Evolutionary conservation across 192 early-diverging fungal genomes (phyloP), one percentile per base, ranked within the genome.

Genomic region (Podila epicladia): DNA sequence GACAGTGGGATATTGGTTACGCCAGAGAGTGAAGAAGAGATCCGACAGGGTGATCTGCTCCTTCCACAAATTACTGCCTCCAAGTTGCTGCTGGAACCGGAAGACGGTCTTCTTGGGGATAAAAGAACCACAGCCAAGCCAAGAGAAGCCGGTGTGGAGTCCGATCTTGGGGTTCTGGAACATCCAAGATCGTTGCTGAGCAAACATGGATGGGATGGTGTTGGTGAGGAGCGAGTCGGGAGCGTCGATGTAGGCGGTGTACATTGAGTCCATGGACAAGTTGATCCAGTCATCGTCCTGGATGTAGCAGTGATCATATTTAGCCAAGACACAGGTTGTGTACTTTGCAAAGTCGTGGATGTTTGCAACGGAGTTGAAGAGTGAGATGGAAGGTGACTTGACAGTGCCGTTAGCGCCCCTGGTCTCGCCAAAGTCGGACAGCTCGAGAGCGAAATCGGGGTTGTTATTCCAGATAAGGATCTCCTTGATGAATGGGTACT

Each of bases 221-320:
- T 72, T 86, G 20, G 87, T 86, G 62, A 87, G 78, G 15, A 90
- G 75, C 20, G 84, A 64, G 38, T 68, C 49, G 13, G 89, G 89
- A n/a, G 83, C 69, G 2, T 75, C 77, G 24, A 90, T 60, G 58
- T 87, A 86, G 72, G 87, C 76, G 1, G 85, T 75, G 67, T 90
- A 90, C 28, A 87, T 68, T 57, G 82, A 85, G 64, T 90, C 89
- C 79, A 88, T 57, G 33, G 83, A 77, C 11, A 85, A 60, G 48
- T 89, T 87, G 50, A 89, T 69, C 76, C 86, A 86, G 61, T 87
- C 84, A 50, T 88, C 87, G 58, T 90, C 89, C 66, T 90, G 89
- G 69, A 88, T 86, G 69, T 88, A 90, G 69, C 89, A 90, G 57
- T 87, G 77, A 13, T 83, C 82, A 53, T 86, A 82, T 28, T 82